Conservation (phyloP, 2,329 filamentous ascomycete species). For the Coniochaeta ligniaria region DNA sequence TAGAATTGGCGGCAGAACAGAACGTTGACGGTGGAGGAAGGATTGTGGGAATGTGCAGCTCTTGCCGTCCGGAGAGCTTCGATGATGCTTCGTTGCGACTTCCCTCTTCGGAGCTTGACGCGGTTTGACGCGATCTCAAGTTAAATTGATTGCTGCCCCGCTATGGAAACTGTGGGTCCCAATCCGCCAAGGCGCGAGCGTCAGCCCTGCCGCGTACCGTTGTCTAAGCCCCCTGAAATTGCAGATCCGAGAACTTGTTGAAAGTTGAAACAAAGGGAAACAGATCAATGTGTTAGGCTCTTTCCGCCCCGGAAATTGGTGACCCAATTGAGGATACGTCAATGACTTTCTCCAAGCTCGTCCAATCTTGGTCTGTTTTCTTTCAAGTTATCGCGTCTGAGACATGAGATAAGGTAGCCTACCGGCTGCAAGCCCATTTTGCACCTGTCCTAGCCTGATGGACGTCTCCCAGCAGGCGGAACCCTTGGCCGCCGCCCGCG, state of each 20-base stretch:
- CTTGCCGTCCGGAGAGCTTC: neutral
- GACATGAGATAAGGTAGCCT: conserved; percentile 1
- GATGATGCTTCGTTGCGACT: neutral
- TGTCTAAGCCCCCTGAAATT: neutral
- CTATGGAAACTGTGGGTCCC: neutral
- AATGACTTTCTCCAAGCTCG: neutral
- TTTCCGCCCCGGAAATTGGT: neutral
- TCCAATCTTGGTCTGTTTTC: neutral
- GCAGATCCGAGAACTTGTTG: neutral
- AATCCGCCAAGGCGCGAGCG: neutral
- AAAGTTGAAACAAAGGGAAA: neutral
- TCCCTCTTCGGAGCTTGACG: neutral
- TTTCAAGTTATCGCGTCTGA: neutral
- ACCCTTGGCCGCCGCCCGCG: conserved; percentile 9
- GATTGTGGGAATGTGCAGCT: neutral
- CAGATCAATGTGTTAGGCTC: neutral
- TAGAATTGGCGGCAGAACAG: neutral
- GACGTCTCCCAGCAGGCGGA: conserved; percentile 14
- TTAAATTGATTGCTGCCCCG: neutral
- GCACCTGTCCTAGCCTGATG: conserved; percentile 7
- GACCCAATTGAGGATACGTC: neutral
- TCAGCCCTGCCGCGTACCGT: neutral
- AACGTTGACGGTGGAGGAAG: neutral
- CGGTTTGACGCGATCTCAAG: neutral
- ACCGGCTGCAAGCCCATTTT: neutral